These are phyloP conservation scores for Solanum tarijense DNA, from an alignment of 257 asterid species.

Conservation along the genomic window DNA sequence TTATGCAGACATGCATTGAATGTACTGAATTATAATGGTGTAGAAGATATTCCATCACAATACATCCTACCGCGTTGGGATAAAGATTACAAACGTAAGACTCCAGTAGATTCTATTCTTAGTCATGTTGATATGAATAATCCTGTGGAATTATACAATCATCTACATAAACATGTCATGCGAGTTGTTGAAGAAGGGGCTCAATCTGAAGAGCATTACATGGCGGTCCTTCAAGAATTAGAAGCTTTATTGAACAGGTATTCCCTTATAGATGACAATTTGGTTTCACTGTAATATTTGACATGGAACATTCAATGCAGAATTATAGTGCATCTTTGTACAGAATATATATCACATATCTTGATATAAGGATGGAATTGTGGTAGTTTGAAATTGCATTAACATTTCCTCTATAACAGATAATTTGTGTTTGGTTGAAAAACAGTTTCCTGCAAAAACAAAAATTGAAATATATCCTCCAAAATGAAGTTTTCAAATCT, in stretches of 20 bases:
- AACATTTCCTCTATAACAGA: background rate
- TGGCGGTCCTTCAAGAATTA: constrained; percentile 27
- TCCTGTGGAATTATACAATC: constrained; percentile 19
- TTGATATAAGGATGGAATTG: background rate
- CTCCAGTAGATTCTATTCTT: background rate
- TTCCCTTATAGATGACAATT: constrained; percentile 9
- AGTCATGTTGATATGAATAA: constrained; percentile 18
- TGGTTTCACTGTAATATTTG: background rate
- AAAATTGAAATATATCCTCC: background rate
- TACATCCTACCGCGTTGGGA: constrained; percentile 45
- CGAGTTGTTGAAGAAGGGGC: constrained; percentile 43
- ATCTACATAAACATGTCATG: constrained; percentile 20
- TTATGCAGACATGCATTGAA: constrained; percentile 51
- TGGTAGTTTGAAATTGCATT: background rate
- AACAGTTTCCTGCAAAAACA: background rate
- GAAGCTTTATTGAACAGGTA: constrained; percentile 21
- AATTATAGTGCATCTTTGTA: background rate
- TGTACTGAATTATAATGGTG: constrained; percentile 44
- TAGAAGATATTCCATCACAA: constrained; percentile 42
- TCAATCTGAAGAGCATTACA: constrained; percentile 26
- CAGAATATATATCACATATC: background rate
- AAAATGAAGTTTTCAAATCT: background rate
- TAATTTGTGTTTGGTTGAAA: background rate
- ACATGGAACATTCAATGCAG: background rate
- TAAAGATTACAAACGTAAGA: constrained; percentile 26